Conservation (phyloP, 768 basidiomycete genomes). For the Lactarius sanguifluus region DNA sequence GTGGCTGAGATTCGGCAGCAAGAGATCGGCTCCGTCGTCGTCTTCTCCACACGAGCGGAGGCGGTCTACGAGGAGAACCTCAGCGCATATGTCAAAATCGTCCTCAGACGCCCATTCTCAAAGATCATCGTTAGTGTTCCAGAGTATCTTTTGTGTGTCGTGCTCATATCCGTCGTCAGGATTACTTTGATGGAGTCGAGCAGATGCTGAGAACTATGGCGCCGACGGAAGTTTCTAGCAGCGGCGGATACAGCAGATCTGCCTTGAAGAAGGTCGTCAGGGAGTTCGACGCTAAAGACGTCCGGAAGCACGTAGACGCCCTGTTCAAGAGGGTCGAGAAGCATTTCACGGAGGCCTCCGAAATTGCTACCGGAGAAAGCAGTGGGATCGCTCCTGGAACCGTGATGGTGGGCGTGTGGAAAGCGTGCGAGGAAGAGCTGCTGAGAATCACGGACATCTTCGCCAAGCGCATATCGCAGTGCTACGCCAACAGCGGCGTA, state of each 20-base stretch:
- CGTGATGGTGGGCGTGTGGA: constrained; percentile 85
- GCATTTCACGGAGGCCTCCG: constrained; percentile 85
- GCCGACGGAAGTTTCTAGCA: constrained; percentile 72
- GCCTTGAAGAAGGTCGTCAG: constrained; percentile 82
- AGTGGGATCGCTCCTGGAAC: constrained; percentile 56
- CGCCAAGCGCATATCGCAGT: constrained; percentile 64
- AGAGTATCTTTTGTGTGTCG: not conserved
- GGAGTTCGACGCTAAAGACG: constrained; percentile 84
- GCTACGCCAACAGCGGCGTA: constrained; percentile 74
- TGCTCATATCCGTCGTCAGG: constrained; percentile 47
- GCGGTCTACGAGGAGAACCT: constrained; percentile 89
- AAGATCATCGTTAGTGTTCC: constrained; percentile 62
- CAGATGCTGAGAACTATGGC: constrained; percentile 80
- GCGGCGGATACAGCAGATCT: constrained; percentile 70
- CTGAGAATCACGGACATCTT: constrained; percentile 71
- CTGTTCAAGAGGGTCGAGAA: constrained; percentile 93
- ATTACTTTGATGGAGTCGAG: constrained; percentile 93
- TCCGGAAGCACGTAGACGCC: constrained; percentile 83
- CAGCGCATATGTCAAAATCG: constrained; percentile 78
- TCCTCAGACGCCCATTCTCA: constrained; percentile 82
- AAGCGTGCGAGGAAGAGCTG: constrained; percentile 84
- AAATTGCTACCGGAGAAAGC: constrained; percentile 56
- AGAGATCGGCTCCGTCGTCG: constrained; percentile 58
- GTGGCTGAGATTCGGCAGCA: constrained; percentile 76
- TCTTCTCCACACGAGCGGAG: constrained; percentile 72